Conservation (phyloP, 352 stramenopile genomes). For the Globisporangium paroecandrum region DNA sequence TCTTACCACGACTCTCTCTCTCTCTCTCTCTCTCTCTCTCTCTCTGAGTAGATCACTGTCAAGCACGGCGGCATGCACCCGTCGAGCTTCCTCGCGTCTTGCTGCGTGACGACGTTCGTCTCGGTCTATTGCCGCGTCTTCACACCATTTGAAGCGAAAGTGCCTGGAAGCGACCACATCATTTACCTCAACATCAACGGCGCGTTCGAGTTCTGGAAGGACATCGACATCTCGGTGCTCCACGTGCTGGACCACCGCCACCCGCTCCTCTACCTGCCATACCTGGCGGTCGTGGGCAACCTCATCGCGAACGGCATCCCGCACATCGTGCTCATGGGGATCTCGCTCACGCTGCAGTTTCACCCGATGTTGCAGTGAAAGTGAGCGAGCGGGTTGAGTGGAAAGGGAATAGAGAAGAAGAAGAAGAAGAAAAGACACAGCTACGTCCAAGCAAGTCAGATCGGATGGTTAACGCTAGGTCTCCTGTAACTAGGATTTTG, state of each 20-base stretch:
- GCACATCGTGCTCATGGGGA: slow-evolving; percentile 61
- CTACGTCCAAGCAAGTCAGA: background rate
- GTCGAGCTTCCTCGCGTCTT: slow-evolving; percentile 61
- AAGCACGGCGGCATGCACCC: slow-evolving; percentile 69
- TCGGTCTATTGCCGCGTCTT: slow-evolving; percentile 50
- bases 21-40: background rate
- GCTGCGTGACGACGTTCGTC: slow-evolving; percentile 56
- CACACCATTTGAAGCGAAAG: slow-evolving; percentile 68
- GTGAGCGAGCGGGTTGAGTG: background rate
- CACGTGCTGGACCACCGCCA: slow-evolving; percentile 73
- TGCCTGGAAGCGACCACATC: slow-evolving; percentile 54
- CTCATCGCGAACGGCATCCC: slow-evolving; percentile 66
- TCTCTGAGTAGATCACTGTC: slow-evolving; percentile 45
- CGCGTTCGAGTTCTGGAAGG: slow-evolving; percentile 82
- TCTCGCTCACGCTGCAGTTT: slow-evolving; percentile 55
- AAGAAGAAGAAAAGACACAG: background rate
- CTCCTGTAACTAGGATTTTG: background rate
- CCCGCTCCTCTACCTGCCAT: slow-evolving; percentile 68
- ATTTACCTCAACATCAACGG: slow-evolving; percentile 83
- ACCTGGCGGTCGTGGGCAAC: slow-evolving; percentile 59
- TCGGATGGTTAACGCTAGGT: background rate
- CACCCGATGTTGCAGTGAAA: slow-evolving; percentile 35
- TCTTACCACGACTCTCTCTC: background rate
- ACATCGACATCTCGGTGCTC: slow-evolving; percentile 67
- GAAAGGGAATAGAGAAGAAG: background rate